Evolutionary conservation across 2,329 filamentous ascomycete species (phyloP).

Genomic region (Pseudovirgaria hyperparasitica): DNA sequence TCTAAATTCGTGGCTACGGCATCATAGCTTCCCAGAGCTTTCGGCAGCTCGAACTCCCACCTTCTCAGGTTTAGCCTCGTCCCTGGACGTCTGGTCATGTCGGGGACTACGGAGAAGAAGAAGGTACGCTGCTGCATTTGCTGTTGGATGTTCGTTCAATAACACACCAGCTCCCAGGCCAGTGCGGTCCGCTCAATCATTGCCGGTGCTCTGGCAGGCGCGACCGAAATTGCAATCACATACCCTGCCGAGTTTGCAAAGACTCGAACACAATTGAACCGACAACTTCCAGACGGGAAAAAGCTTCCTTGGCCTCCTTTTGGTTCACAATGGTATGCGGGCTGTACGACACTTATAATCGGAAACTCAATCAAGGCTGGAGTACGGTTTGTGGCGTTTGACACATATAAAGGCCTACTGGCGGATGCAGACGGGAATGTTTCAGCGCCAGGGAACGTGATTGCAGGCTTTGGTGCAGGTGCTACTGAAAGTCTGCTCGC

Average conservation of each 20-base stretch:
- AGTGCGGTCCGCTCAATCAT: slow-evolving; percentile 80
- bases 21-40: too few relatives aligned
- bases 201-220: slow-evolving; percentile 85
- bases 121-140: too few relatives aligned
- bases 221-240: slow-evolving; percentile 91
- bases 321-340: slow-evolving; percentile 90
- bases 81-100: too few relatives aligned
- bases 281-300: slow-evolving; percentile 62
- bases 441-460: slow-evolving; percentile 77
- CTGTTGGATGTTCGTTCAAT: too few relatives aligned
- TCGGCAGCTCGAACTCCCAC: too few relatives aligned
- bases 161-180: too few relatives aligned
- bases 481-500: slow-evolving; percentile 88
- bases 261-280: slow-evolving; percentile 87
- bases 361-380: slow-evolving; percentile 95
- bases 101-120: too few relatives aligned
- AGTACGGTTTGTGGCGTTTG: slow-evolving; percentile 91
- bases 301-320: slow-evolving; percentile 94
- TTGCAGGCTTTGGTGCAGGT: slow-evolving; percentile 88
- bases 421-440: slow-evolving; percentile 78
- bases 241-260: slow-evolving; percentile 97
- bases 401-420: slow-evolving; percentile 78
- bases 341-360: slow-evolving; percentile 92
- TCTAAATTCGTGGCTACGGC: too few relatives aligned
- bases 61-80: too few relatives aligned